phyloP scores from a whole-genome alignment of 306 rosid genomes.

The Glycine tomentella region DNA sequence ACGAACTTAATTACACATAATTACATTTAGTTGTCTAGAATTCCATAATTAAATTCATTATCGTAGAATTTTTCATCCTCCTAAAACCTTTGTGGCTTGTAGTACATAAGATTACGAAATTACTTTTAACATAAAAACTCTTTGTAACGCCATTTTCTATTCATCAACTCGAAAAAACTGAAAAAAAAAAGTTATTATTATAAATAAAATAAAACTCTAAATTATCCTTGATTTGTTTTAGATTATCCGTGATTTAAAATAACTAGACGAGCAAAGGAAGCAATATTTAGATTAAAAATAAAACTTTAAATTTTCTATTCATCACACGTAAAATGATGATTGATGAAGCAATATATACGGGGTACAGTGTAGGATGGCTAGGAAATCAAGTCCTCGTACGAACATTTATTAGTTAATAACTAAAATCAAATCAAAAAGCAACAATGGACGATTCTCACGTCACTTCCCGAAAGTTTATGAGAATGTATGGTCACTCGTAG shows the following conservation, averaged over 20 bases:
- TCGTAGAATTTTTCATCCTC: not conserved
- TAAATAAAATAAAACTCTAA: not conserved
- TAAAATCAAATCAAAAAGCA: constrained; percentile 37
- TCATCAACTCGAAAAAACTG: not conserved
- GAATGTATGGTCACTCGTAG: constrained; percentile 53
- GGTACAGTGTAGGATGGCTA: not conserved
- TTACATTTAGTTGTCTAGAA: not conserved
- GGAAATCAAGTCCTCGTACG: constrained; percentile 42
- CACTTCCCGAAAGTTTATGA: constrained; percentile 50
- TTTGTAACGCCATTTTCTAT: not conserved
- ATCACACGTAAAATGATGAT: not conserved
- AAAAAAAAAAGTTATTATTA: not conserved
- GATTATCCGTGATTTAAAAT: not conserved
- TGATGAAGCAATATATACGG: not conserved
- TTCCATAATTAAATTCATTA: not conserved
- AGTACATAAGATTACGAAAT: not conserved
- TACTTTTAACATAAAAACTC: not conserved
- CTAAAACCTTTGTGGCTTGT: not conserved
- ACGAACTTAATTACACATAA: constrained; percentile 9
- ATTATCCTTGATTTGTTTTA: not conserved
- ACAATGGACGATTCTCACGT: constrained; percentile 49
- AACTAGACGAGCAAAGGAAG: not conserved
- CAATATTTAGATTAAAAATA: too few species aligned
- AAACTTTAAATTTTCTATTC: too few species aligned
- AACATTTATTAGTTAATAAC: constrained; percentile 32